Base-by-base conservation (phyloP, 1,284 basidiomycete genomes). In the Entoloma clypeatum region DNA sequence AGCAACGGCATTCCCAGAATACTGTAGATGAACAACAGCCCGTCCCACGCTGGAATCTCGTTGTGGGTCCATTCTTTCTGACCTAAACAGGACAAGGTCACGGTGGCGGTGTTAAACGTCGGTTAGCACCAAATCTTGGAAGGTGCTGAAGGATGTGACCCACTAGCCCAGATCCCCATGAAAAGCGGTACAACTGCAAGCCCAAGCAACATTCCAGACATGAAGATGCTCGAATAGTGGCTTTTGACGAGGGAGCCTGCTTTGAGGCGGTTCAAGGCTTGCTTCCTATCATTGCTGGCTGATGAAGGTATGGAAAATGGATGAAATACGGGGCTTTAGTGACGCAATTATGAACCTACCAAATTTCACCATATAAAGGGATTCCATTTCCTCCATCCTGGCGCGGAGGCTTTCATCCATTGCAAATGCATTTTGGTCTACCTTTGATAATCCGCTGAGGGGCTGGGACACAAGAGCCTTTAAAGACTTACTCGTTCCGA, bases 281-380 rank as follows among this genome's bases (percentile, higher is more conserved):
- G 78, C 64, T 95, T 97, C 52, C 71, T 74, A 61, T 97, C 80
- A 2, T 92, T 93, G 25, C 78, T 76, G 52, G 86, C 93, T 92
- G 39, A 11, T 16, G 28, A 2, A n/a, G n/a, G 4, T 8, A 14
- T 7, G 14, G 17, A 33, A 25, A 28, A 40, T 8, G 10, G 4
- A 27, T 13, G 30, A 28, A 14, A 18, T 8, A 30, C 7, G 26
- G n/a, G n/a, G 30, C 23, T 16, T 8, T 10, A 36, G 2, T 26
- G 4, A 29, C 27, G 17, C 22, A 31, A 14, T 39, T 5, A 9
- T 26, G 25, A 10, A 61, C 79, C 32, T 54, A 92, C 90, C 77
- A 53, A 94, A 94, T 30, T 77, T 74, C 13, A 63, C 60, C 3
- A 88, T 81, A 62, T 82, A 95, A 28, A 86, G 62, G 1, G 75